Percentiles rank a stretch among this genome's conserved stretches.
Conservation (phyloP, 495 filamentous ascomycete species). For the Penicillium manginii region DNA sequence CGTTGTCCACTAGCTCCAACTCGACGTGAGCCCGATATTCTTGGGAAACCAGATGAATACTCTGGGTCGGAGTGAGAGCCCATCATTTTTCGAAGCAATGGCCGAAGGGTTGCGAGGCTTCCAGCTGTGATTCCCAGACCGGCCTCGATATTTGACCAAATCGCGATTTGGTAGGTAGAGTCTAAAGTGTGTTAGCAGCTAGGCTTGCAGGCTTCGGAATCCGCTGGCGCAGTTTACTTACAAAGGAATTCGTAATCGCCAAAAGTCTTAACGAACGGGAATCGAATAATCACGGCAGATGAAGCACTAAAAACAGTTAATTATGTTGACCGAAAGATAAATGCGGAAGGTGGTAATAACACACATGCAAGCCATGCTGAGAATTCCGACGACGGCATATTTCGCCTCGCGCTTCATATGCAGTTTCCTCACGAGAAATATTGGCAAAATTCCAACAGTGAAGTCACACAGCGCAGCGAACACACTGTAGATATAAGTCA, state of each 20-base stretch:
- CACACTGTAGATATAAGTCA: conserved; percentile 48
- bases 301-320: conserved; percentile 35
- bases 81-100: conserved; percentile 44
- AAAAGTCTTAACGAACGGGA: conserved; percentile 47
- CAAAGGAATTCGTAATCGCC: conserved; percentile 43
- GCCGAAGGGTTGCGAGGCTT: conserved; percentile 51
- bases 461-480: conserved; percentile 47
- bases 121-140: conserved; percentile 51
- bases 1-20: conserved; percentile 20
- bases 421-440: conserved; percentile 41
- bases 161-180: conserved; percentile 44
- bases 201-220: neutral
- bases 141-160: conserved; percentile 51
- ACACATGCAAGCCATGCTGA: conserved; percentile 51
- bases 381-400: conserved; percentile 42
- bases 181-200: conserved; percentile 23
- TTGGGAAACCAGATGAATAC: conserved; percentile 32
- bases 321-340: conserved; percentile 1
- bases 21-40: conserved; percentile 26
- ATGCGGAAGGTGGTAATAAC: conserved; percentile 14
- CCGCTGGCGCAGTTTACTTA: conserved; percentile 8
- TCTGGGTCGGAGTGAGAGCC: conserved; percentile 29
- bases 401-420: conserved; percentile 44
- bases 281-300: conserved; percentile 43
- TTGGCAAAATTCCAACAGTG: conserved; percentile 43